Percentiles rank a stretch among this genome's conserved stretches.
phyloP scores from a whole-genome alignment of 2,329 filamentous ascomycete genomes.

The Colletotrichum destructivum region DNA sequence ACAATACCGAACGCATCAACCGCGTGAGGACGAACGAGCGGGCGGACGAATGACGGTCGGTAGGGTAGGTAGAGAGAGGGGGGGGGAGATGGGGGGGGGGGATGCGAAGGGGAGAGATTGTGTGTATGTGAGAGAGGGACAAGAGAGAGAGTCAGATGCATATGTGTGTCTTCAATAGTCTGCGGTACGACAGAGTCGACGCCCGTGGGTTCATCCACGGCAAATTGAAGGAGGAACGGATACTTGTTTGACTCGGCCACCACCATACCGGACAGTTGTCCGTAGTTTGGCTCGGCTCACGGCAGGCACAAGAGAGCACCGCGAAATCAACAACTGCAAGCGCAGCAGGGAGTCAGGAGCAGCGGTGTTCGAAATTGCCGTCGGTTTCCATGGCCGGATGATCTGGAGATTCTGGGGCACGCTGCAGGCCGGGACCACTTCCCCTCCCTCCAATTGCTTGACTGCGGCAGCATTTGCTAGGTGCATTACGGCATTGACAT shows the following conservation, averaged over 20 bases:
- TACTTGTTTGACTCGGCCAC: constrained; percentile 17
- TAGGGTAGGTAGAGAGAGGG: neutral
- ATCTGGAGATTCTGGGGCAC: constrained; percentile 19
- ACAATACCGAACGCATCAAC: neutral
- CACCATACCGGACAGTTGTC: constrained; percentile 19
- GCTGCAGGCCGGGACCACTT: constrained; percentile 18
- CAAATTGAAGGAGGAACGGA: neutral
- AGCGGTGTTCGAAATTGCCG: constrained; percentile 3
- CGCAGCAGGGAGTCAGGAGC: neutral
- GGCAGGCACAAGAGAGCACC: neutral
- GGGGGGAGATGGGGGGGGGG: neutral
- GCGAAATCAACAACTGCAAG: neutral
- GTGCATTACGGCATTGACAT: constrained; percentile 14
- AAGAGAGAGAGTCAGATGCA: neutral
- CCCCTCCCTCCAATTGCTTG: neutral
- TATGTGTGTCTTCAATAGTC: neutral
- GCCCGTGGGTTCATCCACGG: constrained; percentile 11
- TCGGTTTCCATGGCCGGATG: constrained; percentile 9
- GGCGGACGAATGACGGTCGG: neutral
- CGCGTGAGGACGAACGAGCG: constrained; percentile 6
- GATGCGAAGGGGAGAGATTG: neutral
- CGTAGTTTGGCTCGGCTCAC: constrained; percentile 14
- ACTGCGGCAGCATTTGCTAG: constrained; percentile 16
- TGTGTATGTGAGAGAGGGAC: neutral
- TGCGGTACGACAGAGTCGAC: constrained; percentile 18